phyloP scores from a whole-genome alignment of 371 early-diverging fungal species.

The Amoeboradix gromovi region DNA sequence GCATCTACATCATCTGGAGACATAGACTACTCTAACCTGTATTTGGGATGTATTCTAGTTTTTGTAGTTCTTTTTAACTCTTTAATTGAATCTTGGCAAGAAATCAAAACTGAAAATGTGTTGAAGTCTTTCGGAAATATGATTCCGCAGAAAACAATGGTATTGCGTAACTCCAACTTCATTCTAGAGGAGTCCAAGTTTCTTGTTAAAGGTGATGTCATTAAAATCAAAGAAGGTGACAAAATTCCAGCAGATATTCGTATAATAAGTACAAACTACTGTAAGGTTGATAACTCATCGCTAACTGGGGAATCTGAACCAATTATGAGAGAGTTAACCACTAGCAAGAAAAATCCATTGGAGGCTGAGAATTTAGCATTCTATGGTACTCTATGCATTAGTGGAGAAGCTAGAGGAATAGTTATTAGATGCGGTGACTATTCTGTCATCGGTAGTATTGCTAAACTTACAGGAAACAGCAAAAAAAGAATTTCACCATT shows the following conservation, averaged over 20 bases:
- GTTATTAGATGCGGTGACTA: constrained; percentile 66
- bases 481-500: constrained; percentile 34
- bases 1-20: neutral
- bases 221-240: constrained; percentile 59
- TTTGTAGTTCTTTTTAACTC: constrained; percentile 63
- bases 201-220: constrained; percentile 59
- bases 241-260: constrained; percentile 69
- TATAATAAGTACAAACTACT: constrained; percentile 35
- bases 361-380: constrained; percentile 68
- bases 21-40: constrained; percentile 10
- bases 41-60: constrained; percentile 59
- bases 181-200: constrained; percentile 27
- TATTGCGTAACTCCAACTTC: constrained; percentile 36
- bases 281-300: constrained; percentile 88
- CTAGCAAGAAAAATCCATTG: constrained; percentile 36
- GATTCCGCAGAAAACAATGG: constrained; percentile 49
- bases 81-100: constrained; percentile 62
- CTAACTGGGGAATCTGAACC: constrained; percentile 81
- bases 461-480: constrained; percentile 47
- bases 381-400: constrained; percentile 52
- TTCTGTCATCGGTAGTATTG: constrained; percentile 79
- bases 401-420: constrained; percentile 63
- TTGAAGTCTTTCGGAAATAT: constrained; percentile 57
- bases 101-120: constrained; percentile 46
- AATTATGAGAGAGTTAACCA: constrained; percentile 6